Evolutionary conservation across 768 basidiomycete species (phyloP), one percentile per base, ranked within the genome.

Genomic region (Kwoniella dejecticola): DNA sequence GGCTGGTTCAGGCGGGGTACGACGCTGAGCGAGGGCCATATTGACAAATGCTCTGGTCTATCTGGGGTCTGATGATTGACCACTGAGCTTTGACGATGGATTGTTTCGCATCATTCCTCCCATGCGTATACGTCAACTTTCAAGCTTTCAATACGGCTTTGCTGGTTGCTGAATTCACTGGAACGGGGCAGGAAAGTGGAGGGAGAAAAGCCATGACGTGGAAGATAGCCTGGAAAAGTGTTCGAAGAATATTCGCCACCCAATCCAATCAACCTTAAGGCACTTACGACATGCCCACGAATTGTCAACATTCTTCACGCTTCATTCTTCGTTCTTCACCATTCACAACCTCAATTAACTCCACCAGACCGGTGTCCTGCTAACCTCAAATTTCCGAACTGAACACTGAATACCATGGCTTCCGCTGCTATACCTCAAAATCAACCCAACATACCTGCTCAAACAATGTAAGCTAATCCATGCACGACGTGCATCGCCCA

Each of bases 161-260:
- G 33, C 7, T 36, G 33, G 15, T 15, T 7, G 7, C 33, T 36
- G 33, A 36, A 36, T 7, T 36, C 33, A 36, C 7, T 36, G 15
- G 33, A n/a, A n/a, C n/a, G n/a, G n/a, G 13, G 36, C 31, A 4
- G 5, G 21, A 10, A n/a, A 2, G 41, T 4, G 0, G 23, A 26
- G 15, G 24, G 17, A 17, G 2, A 46, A 11, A 56, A 46, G 29
- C 46, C 27, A 46, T 56, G 54, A 56, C 54, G 54, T 56, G 54
- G 54, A 45, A 46, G 54, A 53, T 36, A 1, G 13, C 21, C 19
- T 40, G 26, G 24, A 1, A 23, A 5, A 3, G 3, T n/a, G 15
- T n/a, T n/a, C n/a, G n/a, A n/a, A n/a, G n/a, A n/a, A 44, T 4
- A 30, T 56, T 56, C 15, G 54, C 54, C 54, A 56, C 54, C 38